A percentile compares a stretch with the other conserved stretches of the same genome.
phyloP scores from a whole-genome alignment of 768 basidiomycete species.

The Hygrophoropsis aurantiaca region DNA sequence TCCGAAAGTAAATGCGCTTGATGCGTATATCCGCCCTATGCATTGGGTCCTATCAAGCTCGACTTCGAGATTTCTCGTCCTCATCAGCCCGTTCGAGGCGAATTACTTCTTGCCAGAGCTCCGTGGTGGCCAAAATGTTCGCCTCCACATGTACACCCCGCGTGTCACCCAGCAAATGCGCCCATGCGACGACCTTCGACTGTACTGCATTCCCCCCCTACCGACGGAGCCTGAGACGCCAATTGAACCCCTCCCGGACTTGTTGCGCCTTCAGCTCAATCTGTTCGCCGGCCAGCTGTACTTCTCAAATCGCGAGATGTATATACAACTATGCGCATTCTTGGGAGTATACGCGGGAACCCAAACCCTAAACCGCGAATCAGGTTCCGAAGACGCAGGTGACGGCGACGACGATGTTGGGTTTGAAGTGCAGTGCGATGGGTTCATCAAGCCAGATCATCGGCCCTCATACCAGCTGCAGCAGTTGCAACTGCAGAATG shows the following conservation, averaged over 20 bases:
- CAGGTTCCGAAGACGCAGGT: no score
- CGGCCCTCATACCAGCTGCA: background rate
- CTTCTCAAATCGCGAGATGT: constrained; percentile 11
- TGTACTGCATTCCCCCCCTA: constrained; percentile 24
- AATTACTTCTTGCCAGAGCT: constrained; percentile 37
- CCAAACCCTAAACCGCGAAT: constrained; percentile 21
- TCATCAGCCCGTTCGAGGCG: constrained; percentile 40
- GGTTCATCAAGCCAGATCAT: constrained; percentile 11
- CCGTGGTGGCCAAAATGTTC: constrained; percentile 25
- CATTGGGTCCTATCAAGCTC: constrained; percentile 12
- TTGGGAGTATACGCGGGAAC: constrained; percentile 12
- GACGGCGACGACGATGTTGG: no score
- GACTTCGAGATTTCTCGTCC: constrained; percentile 18
- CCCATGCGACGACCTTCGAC: constrained; percentile 36
- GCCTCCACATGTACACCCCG: constrained; percentile 41
- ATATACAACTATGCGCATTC: constrained; percentile 14
- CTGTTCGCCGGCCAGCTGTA: constrained; percentile 25
- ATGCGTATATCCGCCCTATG: constrained; percentile 10
- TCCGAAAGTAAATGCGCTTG: no score
- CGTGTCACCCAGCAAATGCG: constrained; percentile 29
- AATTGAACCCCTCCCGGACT: no score
- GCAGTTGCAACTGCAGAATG: constrained; percentile 26
- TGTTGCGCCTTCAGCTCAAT: constrained; percentile 13
- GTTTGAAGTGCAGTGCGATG: constrained; percentile 5
- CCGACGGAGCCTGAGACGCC: no score